Evolutionary conservation across 2,329 filamentous ascomycete genomes (phyloP).

Genomic region (Fusarium sp.): DNA sequence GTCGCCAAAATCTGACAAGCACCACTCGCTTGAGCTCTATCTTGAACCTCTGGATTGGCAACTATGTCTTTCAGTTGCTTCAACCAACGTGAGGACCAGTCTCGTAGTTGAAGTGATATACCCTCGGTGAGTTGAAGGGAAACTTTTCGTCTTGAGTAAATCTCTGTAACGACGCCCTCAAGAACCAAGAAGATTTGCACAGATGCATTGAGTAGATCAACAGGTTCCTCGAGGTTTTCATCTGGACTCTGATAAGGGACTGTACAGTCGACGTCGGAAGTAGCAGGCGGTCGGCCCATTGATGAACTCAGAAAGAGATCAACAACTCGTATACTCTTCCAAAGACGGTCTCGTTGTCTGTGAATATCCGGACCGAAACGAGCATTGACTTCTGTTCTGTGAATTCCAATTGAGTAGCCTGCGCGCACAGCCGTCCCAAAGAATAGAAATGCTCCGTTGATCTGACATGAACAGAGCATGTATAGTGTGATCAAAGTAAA

Average conservation of each 20-base stretch:
- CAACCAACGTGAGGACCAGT: slow-evolving; percentile 65
- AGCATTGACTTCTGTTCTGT: slow-evolving; percentile 66
- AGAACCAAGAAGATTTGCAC: slow-evolving; percentile 66
- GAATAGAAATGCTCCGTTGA: slow-evolving; percentile 67
- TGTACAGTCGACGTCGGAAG: slow-evolving; percentile 67
- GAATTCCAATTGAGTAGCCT: slow-evolving; percentile 65
- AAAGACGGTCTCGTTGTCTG: slow-evolving; percentile 61
- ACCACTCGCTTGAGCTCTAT: slow-evolving; percentile 55
- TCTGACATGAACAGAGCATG: slow-evolving; percentile 67
- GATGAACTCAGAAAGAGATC: slow-evolving; percentile 66
- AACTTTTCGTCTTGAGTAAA: slow-evolving; percentile 66
- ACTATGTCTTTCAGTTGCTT: slow-evolving; percentile 57
- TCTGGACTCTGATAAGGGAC: slow-evolving; percentile 59
- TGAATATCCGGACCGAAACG: slow-evolving; percentile 61
- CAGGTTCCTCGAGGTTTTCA: slow-evolving; percentile 54
- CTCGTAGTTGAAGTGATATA: slow-evolving; percentile 64
- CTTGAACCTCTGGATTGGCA: slow-evolving; percentile 24
- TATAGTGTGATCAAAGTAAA: slow-evolving; percentile 65
- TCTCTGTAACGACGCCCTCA: slow-evolving; percentile 63
- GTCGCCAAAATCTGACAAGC: slow-evolving; percentile 65
- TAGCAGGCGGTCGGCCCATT: slow-evolving; percentile 66
- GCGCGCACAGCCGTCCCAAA: slow-evolving; percentile 66
- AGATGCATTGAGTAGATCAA: slow-evolving; percentile 63
- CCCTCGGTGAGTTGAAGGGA: slow-evolving; percentile 66
- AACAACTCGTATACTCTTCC: slow-evolving; percentile 66